These are phyloP conservation scores for Penicillium herquei DNA, from an alignment of 495 filamentous ascomycete genomes.

Conservation along the genomic window DNA sequence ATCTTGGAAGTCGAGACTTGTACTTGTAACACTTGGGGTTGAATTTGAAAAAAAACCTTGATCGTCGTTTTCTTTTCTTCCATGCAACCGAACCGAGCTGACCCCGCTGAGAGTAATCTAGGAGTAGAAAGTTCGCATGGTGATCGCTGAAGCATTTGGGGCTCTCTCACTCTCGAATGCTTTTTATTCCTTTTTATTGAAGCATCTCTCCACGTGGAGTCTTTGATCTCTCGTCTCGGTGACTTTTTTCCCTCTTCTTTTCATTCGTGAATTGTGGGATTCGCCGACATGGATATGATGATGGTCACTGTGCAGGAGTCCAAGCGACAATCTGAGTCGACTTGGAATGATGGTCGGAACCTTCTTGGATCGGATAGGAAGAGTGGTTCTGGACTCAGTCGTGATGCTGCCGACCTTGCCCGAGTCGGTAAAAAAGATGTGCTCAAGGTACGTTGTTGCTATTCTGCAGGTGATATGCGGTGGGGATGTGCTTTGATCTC, in stretches of 20 bases:
- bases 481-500: not conserved
- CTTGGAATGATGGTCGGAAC: not conserved
- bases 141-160: not conserved
- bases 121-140: not conserved
- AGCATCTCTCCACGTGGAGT: not conserved
- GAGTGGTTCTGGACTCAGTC: not conserved
- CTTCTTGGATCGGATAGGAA: not conserved
- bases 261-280: not conserved
- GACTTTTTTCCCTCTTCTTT: not conserved
- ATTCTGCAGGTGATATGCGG: not conserved
- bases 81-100: no score
- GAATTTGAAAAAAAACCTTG: no score
- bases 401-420: not conserved
- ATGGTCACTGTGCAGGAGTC: not conserved
- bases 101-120: no score
- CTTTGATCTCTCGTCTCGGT: not conserved
- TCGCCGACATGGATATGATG: not conserved
- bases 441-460: not conserved
- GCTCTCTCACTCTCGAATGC: not conserved
- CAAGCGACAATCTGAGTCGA: not conserved
- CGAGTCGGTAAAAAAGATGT: conserved; percentile 1
- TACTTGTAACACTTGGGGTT: no score
- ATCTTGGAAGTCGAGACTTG: no score
- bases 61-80: no score
- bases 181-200: not conserved